Evolutionary conservation across 345 rosid genomes (phyloP), one percentile per base, ranked within the genome.

Genomic region (Salix brachista): DNA sequence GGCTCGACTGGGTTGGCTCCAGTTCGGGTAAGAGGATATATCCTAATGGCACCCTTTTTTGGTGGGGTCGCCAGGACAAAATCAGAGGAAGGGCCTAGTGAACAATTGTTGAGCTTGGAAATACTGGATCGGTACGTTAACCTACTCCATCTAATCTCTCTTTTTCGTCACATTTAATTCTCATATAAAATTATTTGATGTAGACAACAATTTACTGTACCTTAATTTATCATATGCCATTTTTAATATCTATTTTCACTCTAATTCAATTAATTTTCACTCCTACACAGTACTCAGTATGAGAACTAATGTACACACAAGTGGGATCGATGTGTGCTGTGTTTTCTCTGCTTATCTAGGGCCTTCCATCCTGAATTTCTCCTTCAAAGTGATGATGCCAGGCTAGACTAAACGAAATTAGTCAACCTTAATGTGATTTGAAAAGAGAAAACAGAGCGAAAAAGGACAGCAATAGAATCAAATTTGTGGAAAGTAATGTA

Each of bases 11-110:
- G 80, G 56, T 60, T 89, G 82, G 81, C 30, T 17, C 93, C 96
- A 67, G 88, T 94, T 67, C 86, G 83, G 74, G 84, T 94, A 64
- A 86, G 92, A 39, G 97, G 98, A 58, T 94, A 92, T 48, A 84
- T 92, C 42, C 84, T 94, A n/a, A 44, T 90, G 78, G 97, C 85
- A 7, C 98, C 98, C 2, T 94, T 94, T 87, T 94, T 92, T 74
- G 94, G 98, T 46, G 98, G 98, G 30, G 84, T 84, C 67, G 90
- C 50, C 12, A 79, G 94, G 89, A 92, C 97, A 21, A 73, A 82
- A 69, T 94, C 98, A 10, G 98, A 94, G 80, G 86, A 78, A 74
- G 97, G 97, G 2, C 94, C 97, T 0, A 60, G 82, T 21, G 98
- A 94, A 81, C 81, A 81, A 23, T 6, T 84, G 64, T 77, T 94